Base-by-base conservation (phyloP, 345 rosid species). In the Geranium rotundifolium region DNA sequence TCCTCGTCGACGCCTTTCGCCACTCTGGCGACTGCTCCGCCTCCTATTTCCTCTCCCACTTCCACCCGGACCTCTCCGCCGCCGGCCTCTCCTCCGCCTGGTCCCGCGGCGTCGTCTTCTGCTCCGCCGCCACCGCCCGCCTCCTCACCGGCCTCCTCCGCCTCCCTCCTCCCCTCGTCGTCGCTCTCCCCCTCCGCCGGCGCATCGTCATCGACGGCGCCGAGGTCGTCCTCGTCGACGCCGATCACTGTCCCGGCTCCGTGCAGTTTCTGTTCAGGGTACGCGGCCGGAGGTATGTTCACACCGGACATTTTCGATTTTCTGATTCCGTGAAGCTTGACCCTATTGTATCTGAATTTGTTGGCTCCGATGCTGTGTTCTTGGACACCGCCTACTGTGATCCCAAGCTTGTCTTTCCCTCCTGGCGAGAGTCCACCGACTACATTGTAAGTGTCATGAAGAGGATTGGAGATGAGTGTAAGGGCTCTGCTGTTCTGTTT, bases 221-320 rank as follows among this genome's bases (percentile, higher is more conserved):
- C 14, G 87, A 85, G 66, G 86, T 87, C 64, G 73, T 69, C 2
- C 70, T 92, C 4, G 37, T 92, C 16, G 95, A 84, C 16, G 96
- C 95, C 62, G 89, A 92, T 60, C 96, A 89, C 61, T 89, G 96
- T 72, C 98, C 96, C 0, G 96, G 96, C 0, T 93, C 96, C 0
- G 95, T 89, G 4, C 89, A 85, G 79, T 85, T 92, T 72, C 67
- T 92, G 65, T 92, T 89, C 67, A 85, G 73, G 72, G 74, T 85
- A 23, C 78, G 76, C 0, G 30, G 61, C 31, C 80, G 81, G 67
- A 71, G 77, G 83, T 92, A 84, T 27, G 83, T 92, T 57, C 91
- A 92, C 67, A 89, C 95, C 0, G 96, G 98, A 8, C 96, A 89
- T 77, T 92, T 86, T 67, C 80, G 95, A 57, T 89, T 74, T 56